Base-by-base conservation (phyloP, 257 asterid genomes). In the Solanum sitiens region DNA sequence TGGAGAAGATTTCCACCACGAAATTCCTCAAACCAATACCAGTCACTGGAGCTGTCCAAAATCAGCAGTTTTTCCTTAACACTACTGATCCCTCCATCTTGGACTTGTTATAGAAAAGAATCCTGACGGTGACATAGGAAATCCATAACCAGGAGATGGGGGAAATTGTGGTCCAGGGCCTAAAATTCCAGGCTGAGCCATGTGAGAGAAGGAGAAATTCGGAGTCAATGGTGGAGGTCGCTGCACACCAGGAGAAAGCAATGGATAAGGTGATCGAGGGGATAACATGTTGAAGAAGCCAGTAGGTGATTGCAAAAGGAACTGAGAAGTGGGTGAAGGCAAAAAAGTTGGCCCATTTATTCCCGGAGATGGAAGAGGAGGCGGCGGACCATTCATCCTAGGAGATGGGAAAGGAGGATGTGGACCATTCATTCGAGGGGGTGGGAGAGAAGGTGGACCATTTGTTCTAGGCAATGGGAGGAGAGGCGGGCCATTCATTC, bases 261-360 rank as follows among this genome's bases (percentile, higher is more conserved):
- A 88, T 10, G 98, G 98, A 89, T 94, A 96, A 70, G 95, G 94
- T 11, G 99, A 94, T 82, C 98, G 92, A 40, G 99, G 99, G 21
- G 98, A 94, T 15, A 90, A 85, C 92, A 93, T 39, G 87, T 91
- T 92, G 83, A 89, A 86, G 93, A 92, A 96, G 32, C 98, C 98
- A 47, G 92, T 89, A 53, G 99, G 98, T 25, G 98, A 95, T 75
- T 96, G 98, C 86, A 95, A 89, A 72, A 94, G 95, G 90, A 90
- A 96, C 91, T 96, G 99, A 7, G 98, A 94, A 67, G 94, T 93
- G 2, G 98, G 99, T 21, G 98, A 96, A 21, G 96, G 98, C 88
- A 95, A 90, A 86, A 91, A 91, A 32, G 95, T 95, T 75, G 93
- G 94, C 53, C 95, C 95, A 85, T 90, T 89, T 87, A 75, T 87